Evolutionary conservation across 169 alveolate species (phyloP), one percentile per base, ranked within the genome.

Genomic region (Plasmodium fragile): DNA sequence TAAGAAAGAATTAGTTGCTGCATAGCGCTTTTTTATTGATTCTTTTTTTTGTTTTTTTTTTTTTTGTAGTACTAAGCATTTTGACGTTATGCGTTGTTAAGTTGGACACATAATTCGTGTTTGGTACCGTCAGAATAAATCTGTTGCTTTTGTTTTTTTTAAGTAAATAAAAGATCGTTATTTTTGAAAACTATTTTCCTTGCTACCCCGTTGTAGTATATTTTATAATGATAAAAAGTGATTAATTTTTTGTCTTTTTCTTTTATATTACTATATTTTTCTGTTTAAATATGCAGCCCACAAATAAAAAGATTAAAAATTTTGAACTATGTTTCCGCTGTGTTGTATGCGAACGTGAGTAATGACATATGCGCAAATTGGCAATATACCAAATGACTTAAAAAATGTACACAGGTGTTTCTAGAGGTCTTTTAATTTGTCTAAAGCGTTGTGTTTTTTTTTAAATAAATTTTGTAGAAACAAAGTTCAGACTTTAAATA

Each of bases 201-300:
- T 65, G 39, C 75, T 65, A 65, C 75, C 75, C 73, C 30, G 30
- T 65, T 65, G 75, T 65, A 65, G 75, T 65, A 22, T 65, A 25
- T 65, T 65, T 65, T 65, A 25, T 65, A 18, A 65, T 65, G 75
- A 65, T 65, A 65, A 65, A 18, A 10, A 18, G 7, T 59, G 75
- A 59, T 59, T 59, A 4, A 22, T 65, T 65, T 65, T 65, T 65
- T 65, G 0, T 65, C 8, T 1, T 18, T 65, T n/a, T 65, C 25
- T 39, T 25, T 65, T 5, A 65, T 65, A 65, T 65, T 65, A 65
- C 75, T 25, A 65, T 28, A 28, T 65, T 65, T 65, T 65, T 65
- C 11, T 65, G 39, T 28, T 65, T 65, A 65, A 65, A 65, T 22
- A 25, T 18, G n/a, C 2, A 28, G 32, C n/a, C n/a, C 18, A 2